Conservation (phyloP, 108 stramenopile genomes). For the Skeletonema grethae region DNA sequence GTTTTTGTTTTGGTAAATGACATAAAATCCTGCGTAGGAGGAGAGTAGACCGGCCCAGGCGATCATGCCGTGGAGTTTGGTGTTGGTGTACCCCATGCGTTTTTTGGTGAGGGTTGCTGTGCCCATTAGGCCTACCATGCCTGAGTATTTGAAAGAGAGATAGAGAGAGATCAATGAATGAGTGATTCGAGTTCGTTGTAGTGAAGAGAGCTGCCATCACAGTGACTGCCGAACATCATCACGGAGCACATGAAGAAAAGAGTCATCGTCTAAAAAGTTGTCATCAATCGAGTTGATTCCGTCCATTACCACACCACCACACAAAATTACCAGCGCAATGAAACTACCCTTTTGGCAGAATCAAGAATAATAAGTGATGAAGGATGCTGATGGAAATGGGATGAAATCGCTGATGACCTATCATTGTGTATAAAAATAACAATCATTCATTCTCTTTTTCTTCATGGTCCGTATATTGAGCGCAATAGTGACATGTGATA, state of each 20-base stretch:
- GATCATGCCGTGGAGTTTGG: slow-evolving; percentile 79
- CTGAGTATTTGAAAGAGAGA: slow-evolving; percentile 10
- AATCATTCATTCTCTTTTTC: slow-evolving; percentile 12
- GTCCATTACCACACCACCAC: not conserved
- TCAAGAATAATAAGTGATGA: not conserved
- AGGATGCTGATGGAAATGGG: not conserved
- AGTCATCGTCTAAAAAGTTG: not conserved
- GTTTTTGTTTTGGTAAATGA: slow-evolving; percentile 79
- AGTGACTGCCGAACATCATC: not conserved
- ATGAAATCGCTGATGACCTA: slow-evolving; percentile 25
- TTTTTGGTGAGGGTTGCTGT: slow-evolving; percentile 74
- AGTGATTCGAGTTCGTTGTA: not conserved
- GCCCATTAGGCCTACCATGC: slow-evolving; percentile 78
- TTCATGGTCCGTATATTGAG: too few relatives aligned
- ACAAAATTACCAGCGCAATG: not conserved
- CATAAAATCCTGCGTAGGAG: slow-evolving; percentile 61
- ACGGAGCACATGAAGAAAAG: not conserved
- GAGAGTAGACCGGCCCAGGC: slow-evolving; percentile 57
- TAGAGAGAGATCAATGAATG: not conserved
- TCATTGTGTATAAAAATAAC: slow-evolving; percentile 21
- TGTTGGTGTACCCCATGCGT: slow-evolving; percentile 81
- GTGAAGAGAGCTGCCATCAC: not conserved
- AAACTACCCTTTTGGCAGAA: slow-evolving; percentile 20
- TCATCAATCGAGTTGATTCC: slow-evolving; percentile 18
- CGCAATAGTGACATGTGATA: too few relatives aligned